A percentile compares a stretch with the other conserved stretches of the same genome.
Conservation (phyloP, 345 rosid species). For the Theobroma cacao region DNA sequence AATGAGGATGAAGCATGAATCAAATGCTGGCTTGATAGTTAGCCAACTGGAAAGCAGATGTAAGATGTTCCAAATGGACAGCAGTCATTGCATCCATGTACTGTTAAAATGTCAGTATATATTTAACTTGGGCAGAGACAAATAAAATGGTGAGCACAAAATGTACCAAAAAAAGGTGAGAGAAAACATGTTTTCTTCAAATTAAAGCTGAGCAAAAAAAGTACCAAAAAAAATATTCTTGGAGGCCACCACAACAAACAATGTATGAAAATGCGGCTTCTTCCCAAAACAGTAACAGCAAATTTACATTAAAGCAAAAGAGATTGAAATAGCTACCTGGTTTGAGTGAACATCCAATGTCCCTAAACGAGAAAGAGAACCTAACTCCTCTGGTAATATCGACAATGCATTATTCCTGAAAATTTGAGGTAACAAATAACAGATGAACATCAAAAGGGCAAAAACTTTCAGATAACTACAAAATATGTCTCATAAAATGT, state of each 20-base stretch:
- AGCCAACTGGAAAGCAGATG: not conserved
- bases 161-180: no score
- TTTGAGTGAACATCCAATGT: conserved; percentile 89
- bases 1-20: not conserved
- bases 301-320: not conserved
- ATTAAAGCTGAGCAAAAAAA: not conserved
- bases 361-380: conserved; percentile 63
- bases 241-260: not conserved
- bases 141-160: not conserved
- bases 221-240: not conserved
- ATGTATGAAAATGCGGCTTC: not conserved
- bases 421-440: conserved; percentile 19
- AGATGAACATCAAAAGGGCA: conserved; percentile 21
- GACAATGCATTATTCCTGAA: conserved; percentile 70
- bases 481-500: not conserved
- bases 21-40: not conserved
- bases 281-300: not conserved
- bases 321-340: conserved; percentile 47
- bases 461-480: conserved; percentile 16
- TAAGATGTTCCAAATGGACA: not conserved
- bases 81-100: not conserved
- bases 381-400: conserved; percentile 67
- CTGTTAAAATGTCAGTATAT: not conserved
- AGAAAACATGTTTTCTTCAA: no score
- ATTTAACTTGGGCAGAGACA: not conserved